phyloP scores from a whole-genome alignment of 495 filamentous ascomycete species.

The Xylaria nigripes region DNA sequence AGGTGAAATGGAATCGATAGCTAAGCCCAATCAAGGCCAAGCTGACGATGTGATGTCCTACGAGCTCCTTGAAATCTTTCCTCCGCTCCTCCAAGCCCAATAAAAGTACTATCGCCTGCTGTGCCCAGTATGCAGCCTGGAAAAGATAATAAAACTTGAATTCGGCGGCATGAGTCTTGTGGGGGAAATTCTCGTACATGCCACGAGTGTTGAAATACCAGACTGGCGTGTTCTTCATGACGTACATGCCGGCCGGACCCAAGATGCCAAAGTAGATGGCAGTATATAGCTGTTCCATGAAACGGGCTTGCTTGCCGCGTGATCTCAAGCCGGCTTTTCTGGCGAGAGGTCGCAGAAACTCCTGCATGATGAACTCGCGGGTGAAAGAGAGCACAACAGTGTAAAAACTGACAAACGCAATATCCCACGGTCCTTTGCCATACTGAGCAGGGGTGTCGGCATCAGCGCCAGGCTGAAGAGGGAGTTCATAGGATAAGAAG shows the following conservation, averaged over 20 bases:
- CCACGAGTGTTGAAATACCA: constrained; percentile 93
- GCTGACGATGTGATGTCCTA: constrained; percentile 89
- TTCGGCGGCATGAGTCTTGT: constrained; percentile 69
- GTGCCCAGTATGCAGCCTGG: constrained; percentile 92
- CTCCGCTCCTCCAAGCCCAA: constrained; percentile 89
- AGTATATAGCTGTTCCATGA: constrained; percentile 97
- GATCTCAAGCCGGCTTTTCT: constrained; percentile 59
- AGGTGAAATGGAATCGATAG: constrained; percentile 97
- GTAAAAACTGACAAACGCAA: constrained; percentile 86
- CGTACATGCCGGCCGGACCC: constrained; percentile 80
- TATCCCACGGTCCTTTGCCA: constrained; percentile 94
- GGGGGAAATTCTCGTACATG: constrained; percentile 90
- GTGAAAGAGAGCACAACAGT: constrained; percentile 83
- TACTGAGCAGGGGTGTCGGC: constrained; percentile 59
- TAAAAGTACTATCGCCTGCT: constrained; percentile 85
- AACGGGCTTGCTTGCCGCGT: constrained; percentile 75
- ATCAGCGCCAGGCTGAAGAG: constrained; percentile 38
- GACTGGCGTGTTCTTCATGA: constrained; percentile 84
- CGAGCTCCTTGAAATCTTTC: constrained; percentile 94
- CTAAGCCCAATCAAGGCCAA: constrained; percentile 78
- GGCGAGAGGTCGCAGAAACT: constrained; percentile 73
- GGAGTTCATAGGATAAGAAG: constrained; percentile 85
- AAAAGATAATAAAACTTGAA: constrained; percentile 98
- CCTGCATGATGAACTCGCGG: constrained; percentile 95
- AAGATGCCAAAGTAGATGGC: constrained; percentile 88